These are phyloP conservation scores for Leptographium procerum DNA, from an alignment of 2,329 filamentous ascomycete genomes.

Conservation along the genomic window DNA sequence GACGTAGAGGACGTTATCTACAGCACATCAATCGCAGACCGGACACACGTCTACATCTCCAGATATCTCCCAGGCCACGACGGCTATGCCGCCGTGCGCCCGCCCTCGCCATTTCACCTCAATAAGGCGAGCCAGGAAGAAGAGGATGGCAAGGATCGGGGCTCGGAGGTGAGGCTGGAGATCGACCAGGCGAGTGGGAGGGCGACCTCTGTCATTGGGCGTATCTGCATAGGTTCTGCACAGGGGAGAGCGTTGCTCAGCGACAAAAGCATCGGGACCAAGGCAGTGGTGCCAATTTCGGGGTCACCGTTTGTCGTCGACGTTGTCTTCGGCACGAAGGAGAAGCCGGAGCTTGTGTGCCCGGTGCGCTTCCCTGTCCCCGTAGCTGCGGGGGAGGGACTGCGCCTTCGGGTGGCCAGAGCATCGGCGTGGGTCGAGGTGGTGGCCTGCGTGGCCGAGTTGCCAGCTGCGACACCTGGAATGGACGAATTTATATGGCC, in stretches of 20 bases:
- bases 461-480: background rate
- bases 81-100: constrained; percentile 16
- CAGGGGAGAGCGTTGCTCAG: constrained; percentile 25
- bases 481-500: constrained; percentile 27
- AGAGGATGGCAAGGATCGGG: constrained; percentile 4
- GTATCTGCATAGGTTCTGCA: constrained; percentile 24
- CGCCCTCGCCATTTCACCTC: background rate
- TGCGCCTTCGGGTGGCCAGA: background rate
- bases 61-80: constrained; percentile 24
- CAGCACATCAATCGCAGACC: constrained; percentile 15
- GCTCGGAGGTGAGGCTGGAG: constrained; percentile 9
- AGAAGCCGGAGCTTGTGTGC: constrained; percentile 15
- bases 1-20: constrained; percentile 17
- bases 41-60: constrained; percentile 23
- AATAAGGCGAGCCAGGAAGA: background rate
- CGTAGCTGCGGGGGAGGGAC: constrained; percentile 13
- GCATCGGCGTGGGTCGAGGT: background rate
- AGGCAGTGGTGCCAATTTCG: constrained; percentile 25
- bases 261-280: constrained; percentile 26
- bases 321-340: constrained; percentile 24
- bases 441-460: background rate
- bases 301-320: constrained; percentile 28
- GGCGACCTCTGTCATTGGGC: constrained; percentile 27
- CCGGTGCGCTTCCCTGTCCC: constrained; percentile 29
- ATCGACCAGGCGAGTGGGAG: constrained; percentile 18